These are phyloP conservation scores for Stellera chamaejasme DNA, from an alignment of 345 rosid species.

Conservation along the genomic window DNA sequence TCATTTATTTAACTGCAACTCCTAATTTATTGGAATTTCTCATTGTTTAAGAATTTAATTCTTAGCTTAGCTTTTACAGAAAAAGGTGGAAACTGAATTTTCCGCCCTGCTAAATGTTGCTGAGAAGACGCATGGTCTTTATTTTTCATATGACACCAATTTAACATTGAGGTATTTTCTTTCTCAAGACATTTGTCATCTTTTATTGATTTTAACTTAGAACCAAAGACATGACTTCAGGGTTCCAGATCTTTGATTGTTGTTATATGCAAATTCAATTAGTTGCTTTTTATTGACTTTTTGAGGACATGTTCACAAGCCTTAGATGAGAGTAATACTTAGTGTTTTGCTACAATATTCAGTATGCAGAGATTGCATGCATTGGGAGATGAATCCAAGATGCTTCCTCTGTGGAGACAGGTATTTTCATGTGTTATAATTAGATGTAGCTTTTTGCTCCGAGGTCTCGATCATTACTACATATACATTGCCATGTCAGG, in stretches of 20 bases:
- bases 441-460: neutral
- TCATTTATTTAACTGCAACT: constrained; percentile 1
- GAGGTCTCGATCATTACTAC: no score
- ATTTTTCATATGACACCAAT: constrained; percentile 82
- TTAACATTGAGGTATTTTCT: constrained; percentile 68
- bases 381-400: constrained; percentile 87
- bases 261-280: no score
- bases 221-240: no score
- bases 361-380: constrained; percentile 83
- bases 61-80: constrained; percentile 37
- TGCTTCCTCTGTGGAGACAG: constrained; percentile 99
- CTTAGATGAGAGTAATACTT: neutral
- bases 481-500: no score
- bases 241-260: no score
- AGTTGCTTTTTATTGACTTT: no score
- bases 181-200: neutral
- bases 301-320: no score
- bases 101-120: constrained; percentile 57
- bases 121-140: constrained; percentile 74
- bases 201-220: neutral
- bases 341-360: constrained; percentile 12
- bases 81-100: constrained; percentile 78
- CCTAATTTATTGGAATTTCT: neutral
- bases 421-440: constrained; percentile 25
- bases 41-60: constrained; percentile 7